Evolutionary conservation across 192 early-diverging fungal species (phyloP).

Genomic region (Glomus cerebriforme): DNA sequence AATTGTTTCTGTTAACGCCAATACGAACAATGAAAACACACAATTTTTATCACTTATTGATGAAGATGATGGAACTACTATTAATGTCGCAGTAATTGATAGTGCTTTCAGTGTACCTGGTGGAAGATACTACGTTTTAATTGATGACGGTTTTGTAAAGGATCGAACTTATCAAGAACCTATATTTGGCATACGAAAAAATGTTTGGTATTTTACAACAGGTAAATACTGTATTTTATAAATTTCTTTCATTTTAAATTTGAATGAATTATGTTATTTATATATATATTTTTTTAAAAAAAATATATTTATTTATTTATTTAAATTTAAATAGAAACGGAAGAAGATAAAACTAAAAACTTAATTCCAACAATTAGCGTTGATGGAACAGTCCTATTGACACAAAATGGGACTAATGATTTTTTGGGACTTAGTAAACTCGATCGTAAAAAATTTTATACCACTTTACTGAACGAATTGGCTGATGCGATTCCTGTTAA

Average conservation of each 20-base stretch:
- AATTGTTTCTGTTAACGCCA: background rate
- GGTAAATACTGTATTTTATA: background rate
- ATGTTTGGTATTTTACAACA: background rate
- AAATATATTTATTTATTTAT: too few species aligned
- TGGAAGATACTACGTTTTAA: background rate
- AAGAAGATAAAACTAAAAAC: background rate
- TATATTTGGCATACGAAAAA: background rate
- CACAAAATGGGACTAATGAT: background rate
- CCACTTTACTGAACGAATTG: background rate
- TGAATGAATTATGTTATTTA: background rate
- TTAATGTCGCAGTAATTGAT: background rate
- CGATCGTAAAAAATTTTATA: background rate
- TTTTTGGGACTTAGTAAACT: background rate
- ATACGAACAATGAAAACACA: too few species aligned
- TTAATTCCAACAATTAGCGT: background rate
- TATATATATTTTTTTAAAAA: too few species aligned
- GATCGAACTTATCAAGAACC: background rate
- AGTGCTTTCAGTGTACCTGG: background rate
- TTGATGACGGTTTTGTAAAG: slow-evolving; percentile 17
- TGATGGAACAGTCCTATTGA: background rate
- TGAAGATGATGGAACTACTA: background rate
- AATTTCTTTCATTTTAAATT: background rate
- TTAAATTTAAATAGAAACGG: background rate
- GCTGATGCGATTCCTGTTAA: background rate
- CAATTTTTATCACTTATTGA: background rate